Base-by-base conservation (phyloP, 257 asterid genomes). In the Asclepias syriaca region DNA sequence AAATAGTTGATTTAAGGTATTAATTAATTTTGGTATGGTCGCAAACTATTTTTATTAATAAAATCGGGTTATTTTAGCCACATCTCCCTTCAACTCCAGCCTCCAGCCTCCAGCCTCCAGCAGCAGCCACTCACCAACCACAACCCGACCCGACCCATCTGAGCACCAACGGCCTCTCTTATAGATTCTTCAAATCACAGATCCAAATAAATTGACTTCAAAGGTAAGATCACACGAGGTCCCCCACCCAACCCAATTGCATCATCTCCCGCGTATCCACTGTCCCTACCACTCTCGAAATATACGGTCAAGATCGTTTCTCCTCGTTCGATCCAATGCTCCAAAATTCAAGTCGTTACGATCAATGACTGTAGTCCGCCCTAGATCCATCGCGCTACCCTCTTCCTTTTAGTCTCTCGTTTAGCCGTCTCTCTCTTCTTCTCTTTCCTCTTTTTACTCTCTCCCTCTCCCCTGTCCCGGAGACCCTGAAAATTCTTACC, bases 261-360 rank as follows among this genome's bases (percentile, higher is more conserved):
- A 55, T 78, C 75, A 69, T 84, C 91, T 86, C 90, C 86, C 91
- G 86, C 89, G 88, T 82, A 78, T 75, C 80, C 48, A 19, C 65
- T 40, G 81, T 81, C 49, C 90, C 85, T 84, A 81, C 84, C 5
- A 1, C 61, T 14, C 54, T 1, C 24, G 6, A n/a, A 73, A 61
- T 71, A 21, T 1, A 78, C 78, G 73, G 72, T 66, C 51, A 8
- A 11, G 66, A 64, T 43, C 34, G 53, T 50, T 63, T 67, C 79
- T 53, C 45, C 55, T 6, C 48, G 14, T 34, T 48, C 14, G 19
- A 81, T 84, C 92, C 22, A 4, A 85, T 88, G 96, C 85, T 56
- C 65, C 49, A 4, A 2, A 57, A 65, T 80, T 22, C 66, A 45
- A 61, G 60, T 65, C 84, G 84, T 78, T 78, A 80, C 60, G 70